These are phyloP conservation scores for Leishmania braziliensis DNA, from an alignment of 208 protist species.

Conservation along the genomic window DNA sequence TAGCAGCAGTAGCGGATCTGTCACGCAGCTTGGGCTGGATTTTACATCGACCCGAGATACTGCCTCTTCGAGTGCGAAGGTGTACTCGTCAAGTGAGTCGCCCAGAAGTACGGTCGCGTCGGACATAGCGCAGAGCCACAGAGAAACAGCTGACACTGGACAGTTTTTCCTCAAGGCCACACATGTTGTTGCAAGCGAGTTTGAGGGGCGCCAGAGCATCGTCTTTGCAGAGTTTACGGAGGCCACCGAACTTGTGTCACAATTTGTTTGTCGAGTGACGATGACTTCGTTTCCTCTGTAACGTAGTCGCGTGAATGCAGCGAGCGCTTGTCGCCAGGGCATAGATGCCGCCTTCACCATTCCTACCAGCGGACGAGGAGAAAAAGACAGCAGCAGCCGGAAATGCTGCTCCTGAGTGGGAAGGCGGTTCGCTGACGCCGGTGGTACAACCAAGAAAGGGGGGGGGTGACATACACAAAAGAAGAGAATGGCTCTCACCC, in stretches of 20 bases:
- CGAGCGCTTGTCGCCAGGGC: background rate
- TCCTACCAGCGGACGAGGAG: background rate
- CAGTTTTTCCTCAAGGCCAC: conserved; percentile 22
- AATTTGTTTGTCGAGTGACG: conserved; percentile 26
- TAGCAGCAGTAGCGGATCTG: conserved; percentile 13
- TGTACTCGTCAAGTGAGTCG: background rate
- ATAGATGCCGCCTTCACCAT: background rate
- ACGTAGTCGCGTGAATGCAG: background rate
- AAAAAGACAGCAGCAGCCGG: background rate
- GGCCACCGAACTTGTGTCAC: conserved; percentile 27
- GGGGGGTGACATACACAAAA: background rate
- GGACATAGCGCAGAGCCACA: background rate
- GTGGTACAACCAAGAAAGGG: background rate
- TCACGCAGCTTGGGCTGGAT: background rate
- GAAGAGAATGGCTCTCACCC: background rate
- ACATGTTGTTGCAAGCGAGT: conserved; percentile 24
- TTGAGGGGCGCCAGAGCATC: conserved; percentile 25
- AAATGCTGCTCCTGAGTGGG: background rate
- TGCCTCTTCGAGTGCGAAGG: background rate
- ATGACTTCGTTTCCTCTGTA: background rate
- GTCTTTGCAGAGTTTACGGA: conserved; percentile 24
- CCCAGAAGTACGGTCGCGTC: background rate
- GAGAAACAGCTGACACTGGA: background rate
- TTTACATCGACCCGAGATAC: background rate
- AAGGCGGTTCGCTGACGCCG: background rate